Percentiles rank a stretch among this genome's conserved stretches.
Evolutionary conservation across 1,139 yeast genomes (phyloP).

Genomic region (Hanseniaspora uvarum): DNA sequence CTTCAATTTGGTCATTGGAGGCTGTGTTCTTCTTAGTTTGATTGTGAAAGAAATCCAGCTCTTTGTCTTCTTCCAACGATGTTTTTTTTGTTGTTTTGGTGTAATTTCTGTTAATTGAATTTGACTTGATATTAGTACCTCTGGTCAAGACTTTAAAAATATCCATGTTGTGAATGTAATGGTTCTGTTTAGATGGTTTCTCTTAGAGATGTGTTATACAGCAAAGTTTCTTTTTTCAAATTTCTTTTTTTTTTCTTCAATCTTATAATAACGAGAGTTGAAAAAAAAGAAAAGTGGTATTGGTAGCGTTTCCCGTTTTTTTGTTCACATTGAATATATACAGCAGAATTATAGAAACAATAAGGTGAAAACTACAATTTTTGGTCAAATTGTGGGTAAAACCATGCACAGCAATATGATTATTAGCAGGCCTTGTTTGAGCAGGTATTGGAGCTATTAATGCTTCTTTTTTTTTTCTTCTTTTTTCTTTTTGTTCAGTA

Average conservation of each 20-base stretch:
- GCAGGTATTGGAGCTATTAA: too few relatives aligned
- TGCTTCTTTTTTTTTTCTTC: too few relatives aligned
- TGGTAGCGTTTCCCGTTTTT: neutral
- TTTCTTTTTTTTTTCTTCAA: neutral
- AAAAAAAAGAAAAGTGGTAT: neutral
- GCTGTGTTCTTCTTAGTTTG: conserved; percentile 32
- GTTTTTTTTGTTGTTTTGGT: conserved; percentile 7
- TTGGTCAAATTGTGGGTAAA: too few relatives aligned
- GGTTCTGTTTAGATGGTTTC: neutral
- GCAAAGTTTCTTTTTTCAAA: neutral
- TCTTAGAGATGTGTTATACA: neutral
- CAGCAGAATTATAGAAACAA: too few relatives aligned
- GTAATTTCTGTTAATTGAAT: conserved; percentile 36
- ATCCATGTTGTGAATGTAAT: conserved; percentile 49
- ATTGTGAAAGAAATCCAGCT: conserved; percentile 62
- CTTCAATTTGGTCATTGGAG: conserved; percentile 24
- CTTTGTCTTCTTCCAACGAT: conserved; percentile 26
- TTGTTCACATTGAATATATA: too few relatives aligned
- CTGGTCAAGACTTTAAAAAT: conserved; percentile 73
- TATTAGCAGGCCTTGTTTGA: too few relatives aligned
- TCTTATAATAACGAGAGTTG: neutral
- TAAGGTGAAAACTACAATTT: too few relatives aligned
- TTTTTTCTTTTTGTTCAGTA: too few relatives aligned
- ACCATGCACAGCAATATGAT: too few relatives aligned
- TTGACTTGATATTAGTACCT: conserved; percentile 54